Percentiles rank a stretch among this genome's conserved stretches.
Conservation (phyloP, 148 eudicot genomes). For the Spergularia bocconei region DNA sequence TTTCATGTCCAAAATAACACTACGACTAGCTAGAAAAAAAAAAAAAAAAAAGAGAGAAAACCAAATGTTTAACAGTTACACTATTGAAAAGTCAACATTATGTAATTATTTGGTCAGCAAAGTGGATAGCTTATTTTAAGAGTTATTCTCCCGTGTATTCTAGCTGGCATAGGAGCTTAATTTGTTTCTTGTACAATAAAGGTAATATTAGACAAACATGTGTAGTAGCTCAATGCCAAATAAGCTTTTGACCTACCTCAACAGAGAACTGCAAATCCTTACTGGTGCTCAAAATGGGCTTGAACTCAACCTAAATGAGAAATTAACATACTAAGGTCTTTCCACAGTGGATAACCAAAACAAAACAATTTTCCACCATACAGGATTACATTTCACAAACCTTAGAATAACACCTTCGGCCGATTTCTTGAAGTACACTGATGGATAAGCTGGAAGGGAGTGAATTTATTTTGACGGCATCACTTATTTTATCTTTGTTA, state of each 20-base stretch:
- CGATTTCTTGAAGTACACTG: conserved; percentile 91
- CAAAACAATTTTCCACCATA: neutral
- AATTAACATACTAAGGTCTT: neutral
- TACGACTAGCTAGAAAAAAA: neutral
- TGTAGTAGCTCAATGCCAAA: neutral
- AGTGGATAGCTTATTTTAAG: neutral
- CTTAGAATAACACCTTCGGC: conserved; percentile 84
- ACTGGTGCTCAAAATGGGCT: conserved; percentile 63
- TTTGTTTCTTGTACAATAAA: neutral
- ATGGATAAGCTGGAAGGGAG: conserved; percentile 59
- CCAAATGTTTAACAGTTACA: neutral
- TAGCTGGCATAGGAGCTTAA: no score
- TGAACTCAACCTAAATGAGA: conserved; percentile 77
- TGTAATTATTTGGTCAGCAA: neutral
- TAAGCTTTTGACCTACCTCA: conserved; percentile 54
- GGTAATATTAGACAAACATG: conserved; percentile 7
- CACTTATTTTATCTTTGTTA: conserved; percentile 46
- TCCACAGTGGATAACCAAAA: neutral
- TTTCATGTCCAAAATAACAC: neutral
- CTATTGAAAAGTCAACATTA: neutral
- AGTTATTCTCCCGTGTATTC: no score
- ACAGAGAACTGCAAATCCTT: conserved; percentile 82
- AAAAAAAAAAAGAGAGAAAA: no score
- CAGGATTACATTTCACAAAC: conserved; percentile 34
- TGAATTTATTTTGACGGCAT: conserved; percentile 47